Base-by-base conservation (phyloP, 495 filamentous ascomycete species). In the Pyrenula aspistea region DNA sequence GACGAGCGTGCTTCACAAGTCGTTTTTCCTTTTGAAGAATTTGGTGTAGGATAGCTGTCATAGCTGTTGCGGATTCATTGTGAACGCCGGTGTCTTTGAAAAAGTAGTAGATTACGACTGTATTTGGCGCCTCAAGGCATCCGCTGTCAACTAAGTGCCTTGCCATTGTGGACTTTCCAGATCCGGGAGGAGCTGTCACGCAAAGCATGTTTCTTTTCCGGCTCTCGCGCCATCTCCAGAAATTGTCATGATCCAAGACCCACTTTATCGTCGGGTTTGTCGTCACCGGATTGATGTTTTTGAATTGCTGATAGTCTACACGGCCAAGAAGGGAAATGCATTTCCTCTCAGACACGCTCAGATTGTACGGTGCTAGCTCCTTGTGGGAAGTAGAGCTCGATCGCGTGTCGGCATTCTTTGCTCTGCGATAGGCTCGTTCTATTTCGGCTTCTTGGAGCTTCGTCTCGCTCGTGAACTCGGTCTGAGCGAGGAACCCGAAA, bases 141-240 rank as follows among this genome's bases (percentile, higher is more conserved):
- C 64, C 58, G 10, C 65, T 25, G 51, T 83, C 72, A 1, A 77
- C 56, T 1, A 83, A 60, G 25, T 70, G 67, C 55, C 65, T 76
- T 10, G 74, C 63, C 42, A 79, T 54, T 3, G 78, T 77, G 2
- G 79, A 79, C 60, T 81, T 83, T 4, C 79, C 78, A 60, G 75
- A 80, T 10, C 78, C 77, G 2, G 78, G 77, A 54, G 79, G 70
- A 23, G 78, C 77, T 8, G 78, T 77, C 11, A 81, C 69, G 69
- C 73, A 76, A 10, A 83, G 68, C 2, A 72, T 53, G 19, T 54
- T 51, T 0, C 65, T 62, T 10, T 12, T 20, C 22, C 55, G 0
- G 15, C 10, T 62, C 20, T 56, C 54, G 15, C 23, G 23, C 53
- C 23, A 42, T 19, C 24, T 10, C 20, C 24, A 1, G 2, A 4